These are phyloP conservation scores for Volvox africanus DNA, from an alignment of 139 green algal species.

Conservation along the genomic window DNA sequence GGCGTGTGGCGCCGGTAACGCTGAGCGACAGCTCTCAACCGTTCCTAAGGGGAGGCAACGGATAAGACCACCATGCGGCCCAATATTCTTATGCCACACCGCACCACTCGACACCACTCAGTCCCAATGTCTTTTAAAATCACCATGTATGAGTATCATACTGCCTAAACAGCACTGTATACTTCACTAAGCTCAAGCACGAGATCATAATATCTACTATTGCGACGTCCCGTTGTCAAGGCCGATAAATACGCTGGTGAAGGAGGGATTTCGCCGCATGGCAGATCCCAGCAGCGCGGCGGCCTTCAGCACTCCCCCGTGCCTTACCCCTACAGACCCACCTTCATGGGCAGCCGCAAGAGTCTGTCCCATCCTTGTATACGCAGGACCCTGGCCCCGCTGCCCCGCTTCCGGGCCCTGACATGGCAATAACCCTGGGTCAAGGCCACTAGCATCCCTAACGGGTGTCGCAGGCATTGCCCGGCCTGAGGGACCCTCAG, in stretches of 20 bases:
- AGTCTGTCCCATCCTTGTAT: background rate
- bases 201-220: background rate
- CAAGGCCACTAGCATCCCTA: background rate
- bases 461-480: background rate
- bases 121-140: too few relatives aligned
- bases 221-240: background rate
- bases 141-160: too few relatives aligned
- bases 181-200: too few relatives aligned
- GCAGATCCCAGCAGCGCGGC: background rate
- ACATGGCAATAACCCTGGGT: slow-evolving; percentile 4
- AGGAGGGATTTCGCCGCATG: background rate
- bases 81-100: too few relatives aligned
- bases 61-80: too few relatives aligned
- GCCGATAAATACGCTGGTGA: slow-evolving; percentile 2
- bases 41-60: too few relatives aligned
- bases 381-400: background rate
- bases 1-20: too few relatives aligned
- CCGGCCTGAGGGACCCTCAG: background rate
- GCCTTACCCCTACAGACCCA: background rate
- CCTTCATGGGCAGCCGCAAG: background rate
- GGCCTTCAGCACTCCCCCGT: background rate
- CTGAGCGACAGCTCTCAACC: too few relatives aligned
- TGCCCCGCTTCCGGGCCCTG: background rate
- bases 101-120: too few relatives aligned
- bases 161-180: too few relatives aligned